These are phyloP conservation scores for Penicillium freii DNA, from an alignment of 2,329 filamentous ascomycete genomes.

Conservation along the genomic window DNA sequence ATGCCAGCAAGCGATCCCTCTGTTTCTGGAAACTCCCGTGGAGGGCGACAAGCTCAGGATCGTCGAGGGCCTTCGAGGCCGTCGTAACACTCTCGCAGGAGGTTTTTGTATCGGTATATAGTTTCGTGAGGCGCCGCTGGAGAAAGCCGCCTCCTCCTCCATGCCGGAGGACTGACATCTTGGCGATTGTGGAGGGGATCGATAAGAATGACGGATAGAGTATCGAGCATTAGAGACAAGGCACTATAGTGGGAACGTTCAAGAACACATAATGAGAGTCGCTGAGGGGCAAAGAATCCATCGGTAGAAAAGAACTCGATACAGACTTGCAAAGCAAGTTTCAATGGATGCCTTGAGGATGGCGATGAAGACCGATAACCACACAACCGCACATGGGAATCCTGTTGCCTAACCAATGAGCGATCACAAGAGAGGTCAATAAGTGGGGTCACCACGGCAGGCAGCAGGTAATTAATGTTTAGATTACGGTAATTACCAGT, in stretches of 20 bases:
- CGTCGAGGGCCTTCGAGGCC: slow-evolving; percentile 48
- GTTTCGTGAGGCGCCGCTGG: slow-evolving; percentile 55
- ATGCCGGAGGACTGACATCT: slow-evolving; percentile 49
- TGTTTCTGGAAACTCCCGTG: slow-evolving; percentile 62
- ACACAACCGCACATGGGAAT: slow-evolving; percentile 34
- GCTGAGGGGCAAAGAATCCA: slow-evolving; percentile 8
- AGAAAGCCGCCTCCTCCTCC: slow-evolving; percentile 42
- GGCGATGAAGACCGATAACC: slow-evolving; percentile 27
- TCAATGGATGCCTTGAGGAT: slow-evolving; percentile 24
- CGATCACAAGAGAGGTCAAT: background rate
- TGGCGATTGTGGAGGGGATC: slow-evolving; percentile 25
- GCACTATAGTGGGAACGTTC: slow-evolving; percentile 7
- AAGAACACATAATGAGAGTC: slow-evolving; percentile 17
- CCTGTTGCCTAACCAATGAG: slow-evolving; percentile 46
- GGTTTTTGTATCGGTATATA: slow-evolving; percentile 64
- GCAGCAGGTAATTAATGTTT: slow-evolving; percentile 26
- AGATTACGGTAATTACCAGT: background rate
- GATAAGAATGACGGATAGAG: slow-evolving; percentile 13
- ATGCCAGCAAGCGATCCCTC: slow-evolving; percentile 62
- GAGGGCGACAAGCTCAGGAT: slow-evolving; percentile 55
- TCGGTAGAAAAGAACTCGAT: slow-evolving; percentile 8
- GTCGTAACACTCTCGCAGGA: slow-evolving; percentile 57
- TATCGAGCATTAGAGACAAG: slow-evolving; percentile 19
- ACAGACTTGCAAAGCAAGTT: slow-evolving; percentile 6
- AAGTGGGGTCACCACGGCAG: slow-evolving; percentile 29